Base-by-base conservation (phyloP, 2,329 filamentous ascomycete genomes). In the Fusarium foetens region DNA sequence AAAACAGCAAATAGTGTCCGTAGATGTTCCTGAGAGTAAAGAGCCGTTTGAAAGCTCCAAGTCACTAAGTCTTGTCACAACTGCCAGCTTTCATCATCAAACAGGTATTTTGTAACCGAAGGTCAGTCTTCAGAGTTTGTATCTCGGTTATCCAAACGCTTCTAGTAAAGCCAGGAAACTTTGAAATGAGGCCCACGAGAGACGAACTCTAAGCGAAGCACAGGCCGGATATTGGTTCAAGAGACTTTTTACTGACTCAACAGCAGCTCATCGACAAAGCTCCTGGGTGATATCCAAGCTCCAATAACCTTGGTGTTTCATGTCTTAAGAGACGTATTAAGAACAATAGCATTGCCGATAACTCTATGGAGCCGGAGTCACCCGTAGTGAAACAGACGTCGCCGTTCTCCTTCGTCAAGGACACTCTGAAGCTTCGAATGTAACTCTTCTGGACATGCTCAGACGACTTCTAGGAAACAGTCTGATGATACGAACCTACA, bases 271-370 rank as follows among this genome's bases (percentile, higher is more conserved):
- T 36, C 42, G 62, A 41, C 49, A 58, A 45, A 57, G 43, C 25
- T 38, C 17, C 23, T 29, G 25, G 33, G 41, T 25, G 29, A 53
- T 52, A 48, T 45, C 31, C 17, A 45, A 52, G 58, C 45, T 41
- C 35, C 8, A 45, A 58, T 55, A 58, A 49, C 70, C 66, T 60
- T 38, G 66, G 13, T 55, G 66, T 72, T 72, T 73, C 70, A 67
- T 36, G 45, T 60, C 58, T 68, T 71, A 72, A 54, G 21, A 48
- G 48, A 27, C 23, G 31, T 51, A 38, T 58, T 73, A 68, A 73
- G 67, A 71, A 51, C 41, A 23, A 65, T 73, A 73, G 63, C 70
- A 73, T 73, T 60, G 46, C 38, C 42, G 46, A 70, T 73, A 73
- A 71, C 41, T 36, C 23, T 59, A 48, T 70, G 66, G 58, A 54